Evolutionary conservation across 1,139 yeast genomes (phyloP).

Genomic region (Candida freyschussii): DNA sequence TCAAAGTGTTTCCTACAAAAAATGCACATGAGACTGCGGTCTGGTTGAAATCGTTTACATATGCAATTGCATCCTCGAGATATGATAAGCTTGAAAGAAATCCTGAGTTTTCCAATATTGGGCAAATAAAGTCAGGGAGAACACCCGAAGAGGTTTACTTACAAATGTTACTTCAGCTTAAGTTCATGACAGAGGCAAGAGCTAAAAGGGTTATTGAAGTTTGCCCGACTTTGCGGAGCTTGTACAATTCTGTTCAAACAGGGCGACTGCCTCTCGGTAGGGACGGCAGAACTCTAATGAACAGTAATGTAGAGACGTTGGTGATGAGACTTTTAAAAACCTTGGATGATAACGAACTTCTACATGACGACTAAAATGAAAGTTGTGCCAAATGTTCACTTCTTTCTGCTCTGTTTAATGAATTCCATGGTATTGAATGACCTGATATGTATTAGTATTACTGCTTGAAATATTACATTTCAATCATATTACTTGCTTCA

Average conservation of each 20-base stretch:
- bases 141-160: slow-evolving; percentile 42
- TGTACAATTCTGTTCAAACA: slow-evolving; percentile 32
- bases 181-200: slow-evolving; percentile 44
- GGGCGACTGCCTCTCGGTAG: slow-evolving; percentile 26
- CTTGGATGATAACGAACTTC: slow-evolving; percentile 44
- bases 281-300: slow-evolving; percentile 36
- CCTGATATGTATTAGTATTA: slow-evolving; percentile 23
- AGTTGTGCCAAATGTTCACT: too few species aligned
- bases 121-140: slow-evolving; percentile 50
- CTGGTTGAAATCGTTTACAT: slow-evolving; percentile 54
- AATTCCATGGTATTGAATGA: slow-evolving; percentile 36
- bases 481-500: slow-evolving; percentile 40
- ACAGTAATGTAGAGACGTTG: slow-evolving; percentile 40
- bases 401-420: slow-evolving; percentile 27
- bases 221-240: slow-evolving; percentile 35
- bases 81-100: slow-evolving; percentile 55
- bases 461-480: not conserved
- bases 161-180: slow-evolving; percentile 50
- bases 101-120: slow-evolving; percentile 48
- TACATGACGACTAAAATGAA: slow-evolving; percentile 14
- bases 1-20: slow-evolving; percentile 45
- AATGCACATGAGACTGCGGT: slow-evolving; percentile 43
- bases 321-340: slow-evolving; percentile 44
- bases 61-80: slow-evolving; percentile 47
- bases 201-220: slow-evolving; percentile 31